A percentile compares a stretch with the other conserved stretches of the same genome.
These are phyloP conservation scores for Abortiporus biennis DNA, from an alignment of 1,284 basidiomycete genomes.

Conservation along the genomic window DNA sequence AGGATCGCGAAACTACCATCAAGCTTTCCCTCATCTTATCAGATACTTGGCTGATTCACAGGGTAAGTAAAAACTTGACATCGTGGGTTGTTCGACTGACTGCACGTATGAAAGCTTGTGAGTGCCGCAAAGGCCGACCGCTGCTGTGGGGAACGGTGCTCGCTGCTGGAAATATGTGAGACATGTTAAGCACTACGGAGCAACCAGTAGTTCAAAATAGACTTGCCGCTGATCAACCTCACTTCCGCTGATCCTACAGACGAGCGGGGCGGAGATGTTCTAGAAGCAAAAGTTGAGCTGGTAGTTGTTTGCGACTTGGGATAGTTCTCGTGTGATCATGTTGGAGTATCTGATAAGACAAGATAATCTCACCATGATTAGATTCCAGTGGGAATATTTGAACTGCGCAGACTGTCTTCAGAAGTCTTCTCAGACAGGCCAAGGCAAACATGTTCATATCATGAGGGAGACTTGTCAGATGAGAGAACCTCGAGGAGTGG, in stretches of 20 bases:
- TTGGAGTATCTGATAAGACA: background rate
- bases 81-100: no score
- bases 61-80: no score
- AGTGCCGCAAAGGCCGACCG: background rate
- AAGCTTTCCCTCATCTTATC: slow-evolving; percentile 23
- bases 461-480: no score
- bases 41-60: slow-evolving; percentile 15
- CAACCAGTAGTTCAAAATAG: background rate
- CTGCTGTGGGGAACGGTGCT: background rate
- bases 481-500: no score
- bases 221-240: background rate
- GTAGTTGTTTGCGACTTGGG: background rate
- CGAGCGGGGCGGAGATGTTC: background rate
- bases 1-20: slow-evolving; percentile 4
- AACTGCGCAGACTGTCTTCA: no score
- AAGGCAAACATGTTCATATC: no score
- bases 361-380: background rate
- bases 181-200: no score
- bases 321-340: background rate
- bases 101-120: background rate
- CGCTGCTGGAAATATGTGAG: background rate
- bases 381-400: no score
- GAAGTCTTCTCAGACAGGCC: no score
- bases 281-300: background rate
- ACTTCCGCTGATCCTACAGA: background rate